Conservation (phyloP, 129 eudicot genomes). For the Erigeron canadensis region DNA sequence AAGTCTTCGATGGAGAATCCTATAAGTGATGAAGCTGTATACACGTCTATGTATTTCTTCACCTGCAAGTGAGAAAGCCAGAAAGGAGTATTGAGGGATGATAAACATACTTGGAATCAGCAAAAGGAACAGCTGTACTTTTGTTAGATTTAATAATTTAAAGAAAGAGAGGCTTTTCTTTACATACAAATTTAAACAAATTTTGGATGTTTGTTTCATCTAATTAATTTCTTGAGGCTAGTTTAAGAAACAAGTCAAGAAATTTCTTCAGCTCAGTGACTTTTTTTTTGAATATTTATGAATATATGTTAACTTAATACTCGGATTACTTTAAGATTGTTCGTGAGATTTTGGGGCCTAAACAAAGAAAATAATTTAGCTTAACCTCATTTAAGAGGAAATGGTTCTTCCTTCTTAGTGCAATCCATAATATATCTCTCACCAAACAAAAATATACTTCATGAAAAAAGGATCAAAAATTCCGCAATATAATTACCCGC, state of each 20-base stretch:
- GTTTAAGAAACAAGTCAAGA: neutral
- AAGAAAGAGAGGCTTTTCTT: neutral
- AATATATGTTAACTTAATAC: too few species aligned
- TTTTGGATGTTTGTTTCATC: neutral
- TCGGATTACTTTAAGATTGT: neutral
- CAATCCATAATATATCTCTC: neutral
- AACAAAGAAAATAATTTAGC: neutral
- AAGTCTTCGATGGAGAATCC: slow-evolving; percentile 88
- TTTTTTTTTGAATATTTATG: too few species aligned
- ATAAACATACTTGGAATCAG: neutral
- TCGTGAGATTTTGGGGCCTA: slow-evolving; percentile 1
- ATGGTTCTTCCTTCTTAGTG: neutral
- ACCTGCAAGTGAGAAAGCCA: slow-evolving; percentile 54
- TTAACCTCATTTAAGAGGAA: neutral
- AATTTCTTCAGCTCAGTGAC: neutral
- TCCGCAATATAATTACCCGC: neutral
- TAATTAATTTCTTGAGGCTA: neutral
- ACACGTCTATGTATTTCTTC: slow-evolving; percentile 91
- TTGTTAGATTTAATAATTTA: neutral
- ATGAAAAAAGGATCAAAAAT: neutral
- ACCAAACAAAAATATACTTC: neutral
- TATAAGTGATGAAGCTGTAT: slow-evolving; percentile 81
- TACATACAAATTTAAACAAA: neutral
- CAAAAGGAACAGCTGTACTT: slow-evolving; percentile 4
- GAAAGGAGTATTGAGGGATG: slow-evolving; percentile 7